A percentile compares a stretch with the other conserved stretches of the same genome.
Evolutionary conservation across 2,329 filamentous ascomycete genomes (phyloP).

Genomic region (Fusarium secorum): DNA sequence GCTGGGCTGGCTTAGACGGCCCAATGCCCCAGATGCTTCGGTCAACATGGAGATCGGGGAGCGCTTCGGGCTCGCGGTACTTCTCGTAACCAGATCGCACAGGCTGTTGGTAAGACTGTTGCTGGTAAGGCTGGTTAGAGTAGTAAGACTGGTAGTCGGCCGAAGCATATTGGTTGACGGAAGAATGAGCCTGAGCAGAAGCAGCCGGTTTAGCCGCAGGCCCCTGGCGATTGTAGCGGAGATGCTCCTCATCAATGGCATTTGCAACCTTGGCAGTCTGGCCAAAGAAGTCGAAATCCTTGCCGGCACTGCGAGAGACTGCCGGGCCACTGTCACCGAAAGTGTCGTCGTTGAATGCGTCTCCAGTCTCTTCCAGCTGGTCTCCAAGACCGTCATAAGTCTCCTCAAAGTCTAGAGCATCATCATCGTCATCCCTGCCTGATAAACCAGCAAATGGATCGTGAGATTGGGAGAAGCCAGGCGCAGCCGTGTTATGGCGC

Average conservation of each 20-base stretch:
- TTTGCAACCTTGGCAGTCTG: constrained; percentile 86
- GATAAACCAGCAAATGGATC: constrained; percentile 91
- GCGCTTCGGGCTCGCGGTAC: constrained; percentile 83
- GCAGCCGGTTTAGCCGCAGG: constrained; percentile 56
- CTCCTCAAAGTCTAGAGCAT: constrained; percentile 84
- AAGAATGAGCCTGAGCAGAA: constrained; percentile 43
- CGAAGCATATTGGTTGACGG: constrained; percentile 50
- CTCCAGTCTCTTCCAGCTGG: constrained; percentile 87
- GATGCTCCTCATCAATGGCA: constrained; percentile 89
- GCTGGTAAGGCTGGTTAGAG: constrained; percentile 32
- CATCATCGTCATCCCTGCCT: constrained; percentile 67
- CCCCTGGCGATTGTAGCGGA: constrained; percentile 80
- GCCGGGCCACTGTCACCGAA: constrained; percentile 65
- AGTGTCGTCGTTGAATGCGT: constrained; percentile 96
- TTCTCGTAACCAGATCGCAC: constrained; percentile 88
- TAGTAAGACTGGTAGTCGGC: constrained; percentile 47
- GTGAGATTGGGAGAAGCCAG: constrained; percentile 82
- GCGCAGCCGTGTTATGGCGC: constrained; percentile 71
- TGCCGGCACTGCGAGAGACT: constrained; percentile 69
- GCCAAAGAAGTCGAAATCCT: constrained; percentile 97
- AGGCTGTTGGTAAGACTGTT: constrained; percentile 58
- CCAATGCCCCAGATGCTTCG: constrained; percentile 90
- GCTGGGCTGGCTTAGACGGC: constrained; percentile 56
- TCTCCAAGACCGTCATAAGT: constrained; percentile 96
- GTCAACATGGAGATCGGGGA: constrained; percentile 91